A percentile compares a stretch with the other conserved stretches of the same genome.
Evolutionary conservation across 2,329 filamentous ascomycete genomes (phyloP).

Genomic region (Spiromastix sp.): DNA sequence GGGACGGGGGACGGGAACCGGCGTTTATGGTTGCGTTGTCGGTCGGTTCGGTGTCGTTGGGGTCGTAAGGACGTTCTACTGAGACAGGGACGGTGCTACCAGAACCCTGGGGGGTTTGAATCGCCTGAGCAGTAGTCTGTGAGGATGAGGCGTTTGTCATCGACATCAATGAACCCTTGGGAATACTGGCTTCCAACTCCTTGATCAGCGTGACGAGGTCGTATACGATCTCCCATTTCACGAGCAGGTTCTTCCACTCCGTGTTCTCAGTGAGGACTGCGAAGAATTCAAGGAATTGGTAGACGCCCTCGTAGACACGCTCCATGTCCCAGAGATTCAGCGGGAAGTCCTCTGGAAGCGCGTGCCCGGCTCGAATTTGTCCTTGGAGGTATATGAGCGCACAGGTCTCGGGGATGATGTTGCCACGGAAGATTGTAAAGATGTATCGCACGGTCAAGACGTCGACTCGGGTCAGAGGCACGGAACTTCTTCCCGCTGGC

Average conservation of each 20-base stretch:
- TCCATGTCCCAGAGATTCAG: slow-evolving; percentile 98
- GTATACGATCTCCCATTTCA: slow-evolving; percentile 84
- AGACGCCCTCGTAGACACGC: slow-evolving; percentile 85
- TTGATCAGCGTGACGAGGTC: slow-evolving; percentile 80
- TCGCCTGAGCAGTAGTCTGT: slow-evolving; percentile 21
- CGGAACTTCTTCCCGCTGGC: slow-evolving; percentile 47
- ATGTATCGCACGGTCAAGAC: slow-evolving; percentile 72
- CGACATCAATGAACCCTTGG: slow-evolving; percentile 57
- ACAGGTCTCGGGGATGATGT: slow-evolving; percentile 87
- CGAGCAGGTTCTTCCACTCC: slow-evolving; percentile 71
- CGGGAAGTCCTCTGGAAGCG: slow-evolving; percentile 77
- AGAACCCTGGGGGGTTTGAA: slow-evolving; percentile 18
- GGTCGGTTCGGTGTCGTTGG: slow-evolving; percentile 30
- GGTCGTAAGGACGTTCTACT: slow-evolving; percentile 58
- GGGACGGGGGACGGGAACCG: slow-evolving; percentile 35
- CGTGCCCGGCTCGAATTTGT: slow-evolving; percentile 67
- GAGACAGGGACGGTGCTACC: slow-evolving; percentile 30
- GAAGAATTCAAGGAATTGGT: slow-evolving; percentile 90
- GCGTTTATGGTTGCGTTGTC: slow-evolving; percentile 27
- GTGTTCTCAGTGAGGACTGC: slow-evolving; percentile 78
- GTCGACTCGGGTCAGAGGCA: slow-evolving; percentile 45
- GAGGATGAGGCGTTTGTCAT: slow-evolving; percentile 15
- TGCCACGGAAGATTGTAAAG: slow-evolving; percentile 82
- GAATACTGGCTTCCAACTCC: slow-evolving; percentile 77
- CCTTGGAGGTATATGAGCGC: slow-evolving; percentile 91